These are phyloP conservation scores for Trichoderma sp. DNA, from an alignment of 2,329 filamentous ascomycete species.

Conservation along the genomic window DNA sequence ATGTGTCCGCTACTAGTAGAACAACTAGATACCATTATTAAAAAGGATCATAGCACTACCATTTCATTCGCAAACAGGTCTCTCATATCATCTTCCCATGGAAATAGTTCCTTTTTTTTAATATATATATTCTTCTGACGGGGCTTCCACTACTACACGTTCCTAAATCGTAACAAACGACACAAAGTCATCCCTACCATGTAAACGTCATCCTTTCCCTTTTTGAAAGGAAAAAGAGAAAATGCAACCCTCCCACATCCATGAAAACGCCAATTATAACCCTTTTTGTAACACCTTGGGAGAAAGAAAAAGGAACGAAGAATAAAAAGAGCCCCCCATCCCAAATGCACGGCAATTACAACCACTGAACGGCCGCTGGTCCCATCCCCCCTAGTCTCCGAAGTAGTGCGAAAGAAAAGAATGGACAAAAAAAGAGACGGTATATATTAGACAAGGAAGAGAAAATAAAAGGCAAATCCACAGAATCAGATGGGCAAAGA, in stretches of 20 bases:
- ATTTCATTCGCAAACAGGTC: neutral
- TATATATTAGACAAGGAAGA: constrained; percentile 3
- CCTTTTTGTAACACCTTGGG: constrained; percentile 19
- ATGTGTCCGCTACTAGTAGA: neutral
- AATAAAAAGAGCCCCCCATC: neutral
- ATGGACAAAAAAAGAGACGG: neutral
- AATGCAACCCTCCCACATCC: constrained; percentile 2
- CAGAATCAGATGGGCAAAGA: neutral
- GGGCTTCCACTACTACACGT: neutral
- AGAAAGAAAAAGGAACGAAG: neutral
- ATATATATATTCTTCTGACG: neutral
- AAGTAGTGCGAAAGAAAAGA: too few species aligned
- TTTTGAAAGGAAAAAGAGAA: neutral
- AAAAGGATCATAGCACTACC: neutral
- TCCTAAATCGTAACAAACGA: neutral
- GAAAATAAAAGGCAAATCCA: neutral
- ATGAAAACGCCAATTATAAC: constrained; percentile 23
- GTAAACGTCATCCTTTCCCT: neutral
- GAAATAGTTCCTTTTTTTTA: neutral
- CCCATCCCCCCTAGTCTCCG: neutral
- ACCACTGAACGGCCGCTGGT: neutral
- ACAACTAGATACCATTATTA: neutral
- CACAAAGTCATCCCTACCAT: neutral
- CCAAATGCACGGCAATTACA: constrained; percentile 15
- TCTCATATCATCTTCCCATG: neutral